Base-by-base conservation (phyloP, 148 eudicot species). In the Nepenthes gracilis region DNA sequence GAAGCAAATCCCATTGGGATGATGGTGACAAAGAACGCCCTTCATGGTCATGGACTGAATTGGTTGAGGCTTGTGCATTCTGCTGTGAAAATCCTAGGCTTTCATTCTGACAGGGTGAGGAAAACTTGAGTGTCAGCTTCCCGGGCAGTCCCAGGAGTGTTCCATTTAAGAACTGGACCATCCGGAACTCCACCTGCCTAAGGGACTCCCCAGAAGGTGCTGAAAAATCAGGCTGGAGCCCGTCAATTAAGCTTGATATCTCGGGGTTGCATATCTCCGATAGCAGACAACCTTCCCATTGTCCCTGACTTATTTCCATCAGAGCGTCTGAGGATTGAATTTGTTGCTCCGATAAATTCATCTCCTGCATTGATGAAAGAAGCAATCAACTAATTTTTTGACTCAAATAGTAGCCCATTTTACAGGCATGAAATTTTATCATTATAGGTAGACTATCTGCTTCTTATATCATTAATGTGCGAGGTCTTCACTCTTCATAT, bases 161-260 rank as follows among this genome's bases (percentile, higher is more conserved):
- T 40, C 85, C 76, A 34, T 86, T 85, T 15, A 93, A 75, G 78
- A 93, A 93, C 66, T 93, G 95, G 45, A 73, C 68, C 95, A 93
- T 82, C 62, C 98, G 85, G 75, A 80, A 93, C 69, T 93, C 98
- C 34, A 93, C 95, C 72, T 93, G 91, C 67, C 98, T 76, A 59
- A 88, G 84, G 35, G 98, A 93, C 68, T 93, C 98, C 43, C 96
- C 98, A 13, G 89, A 88, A 67, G 98, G 98, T 15, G 95, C 83
- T 4, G 77, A 74, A 62, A 88, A 93, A 77, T 93, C 98, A 32
- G 98, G 98, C 62, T 92, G 96, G 65, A 75, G 77, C 62, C 76
- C 72, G 32, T 85, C 96, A 45, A 84, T 76, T 15, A 88, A 58
- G 63, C 68, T 72, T 63, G 73, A 32, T 40, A 78, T 77, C 68